Percentiles rank a stretch among this genome's conserved stretches.
Evolutionary conservation across 306 rosid species (phyloP).

Genomic region (Pterocarpus santalinus): DNA sequence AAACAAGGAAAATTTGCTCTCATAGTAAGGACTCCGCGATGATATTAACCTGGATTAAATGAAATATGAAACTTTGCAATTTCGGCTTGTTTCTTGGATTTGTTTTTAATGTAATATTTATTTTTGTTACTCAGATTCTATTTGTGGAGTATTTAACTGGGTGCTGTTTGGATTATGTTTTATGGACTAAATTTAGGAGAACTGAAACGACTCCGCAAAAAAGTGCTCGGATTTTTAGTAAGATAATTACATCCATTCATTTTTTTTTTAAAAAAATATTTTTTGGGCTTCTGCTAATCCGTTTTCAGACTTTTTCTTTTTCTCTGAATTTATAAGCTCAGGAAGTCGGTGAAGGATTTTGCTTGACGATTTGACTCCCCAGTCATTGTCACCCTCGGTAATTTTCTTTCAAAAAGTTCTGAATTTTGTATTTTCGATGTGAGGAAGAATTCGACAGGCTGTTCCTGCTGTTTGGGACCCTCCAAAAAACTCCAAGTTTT

Average conservation of each 20-base stretch:
- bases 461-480: constrained; percentile 53
- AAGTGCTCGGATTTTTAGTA: constrained; percentile 35
- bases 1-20: constrained; percentile 44
- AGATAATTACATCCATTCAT: constrained; percentile 46
- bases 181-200: constrained; percentile 47
- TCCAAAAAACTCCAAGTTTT: background rate
- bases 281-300: constrained; percentile 3
- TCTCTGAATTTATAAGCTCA: constrained; percentile 30
- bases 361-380: constrained; percentile 49
- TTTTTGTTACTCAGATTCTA: constrained; percentile 33
- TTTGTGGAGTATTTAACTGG: constrained; percentile 41
- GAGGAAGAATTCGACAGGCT: constrained; percentile 73
- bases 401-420: background rate
- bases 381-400: constrained; percentile 50
- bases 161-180: constrained; percentile 49
- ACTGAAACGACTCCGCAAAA: constrained; percentile 1
- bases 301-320: constrained; percentile 8
- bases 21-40: background rate
- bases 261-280: background rate
- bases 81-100: constrained; percentile 32
- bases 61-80: background rate
- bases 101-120: background rate
- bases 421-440: constrained; percentile 47
- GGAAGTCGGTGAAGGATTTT: constrained; percentile 55
- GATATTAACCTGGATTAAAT: background rate